phyloP scores from a whole-genome alignment of 2,329 filamentous ascomycete genomes.

The Blastomyces parvus region DNA sequence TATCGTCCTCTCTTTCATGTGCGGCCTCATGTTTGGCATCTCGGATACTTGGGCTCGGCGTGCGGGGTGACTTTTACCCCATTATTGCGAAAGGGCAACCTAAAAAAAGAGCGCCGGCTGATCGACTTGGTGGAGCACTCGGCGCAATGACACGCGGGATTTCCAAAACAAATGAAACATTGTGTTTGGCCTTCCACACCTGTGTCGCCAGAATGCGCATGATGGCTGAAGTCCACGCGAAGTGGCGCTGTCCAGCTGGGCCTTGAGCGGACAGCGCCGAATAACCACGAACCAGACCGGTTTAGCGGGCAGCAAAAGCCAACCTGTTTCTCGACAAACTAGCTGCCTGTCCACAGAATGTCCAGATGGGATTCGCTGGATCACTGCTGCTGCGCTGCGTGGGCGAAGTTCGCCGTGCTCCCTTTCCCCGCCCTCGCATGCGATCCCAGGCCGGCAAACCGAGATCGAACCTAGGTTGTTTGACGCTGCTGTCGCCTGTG shows the following conservation, averaged over 20 bases:
- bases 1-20: not conserved
- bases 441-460: not conserved
- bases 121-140: not conserved
- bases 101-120: not conserved
- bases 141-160: too few species aligned
- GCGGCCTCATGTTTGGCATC: not conserved
- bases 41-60: not conserved
- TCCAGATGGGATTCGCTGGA: not conserved
- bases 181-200: too few species aligned
- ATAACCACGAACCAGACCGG: not conserved
- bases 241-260: not conserved
- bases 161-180: too few species aligned
- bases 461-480: not conserved
- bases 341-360: not conserved
- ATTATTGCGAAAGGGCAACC: too few species aligned
- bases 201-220: too few species aligned
- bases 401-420: not conserved
- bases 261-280: not conserved
- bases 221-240: not conserved
- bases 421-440: not conserved
- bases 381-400: not conserved
- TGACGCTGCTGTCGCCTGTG: not conserved
- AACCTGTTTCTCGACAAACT: not conserved
- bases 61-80: not conserved
- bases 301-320: not conserved